phyloP scores from a whole-genome alignment of 2,329 filamentous ascomycete species.

The Pseudopyrenochaeta lycopersici region DNA sequence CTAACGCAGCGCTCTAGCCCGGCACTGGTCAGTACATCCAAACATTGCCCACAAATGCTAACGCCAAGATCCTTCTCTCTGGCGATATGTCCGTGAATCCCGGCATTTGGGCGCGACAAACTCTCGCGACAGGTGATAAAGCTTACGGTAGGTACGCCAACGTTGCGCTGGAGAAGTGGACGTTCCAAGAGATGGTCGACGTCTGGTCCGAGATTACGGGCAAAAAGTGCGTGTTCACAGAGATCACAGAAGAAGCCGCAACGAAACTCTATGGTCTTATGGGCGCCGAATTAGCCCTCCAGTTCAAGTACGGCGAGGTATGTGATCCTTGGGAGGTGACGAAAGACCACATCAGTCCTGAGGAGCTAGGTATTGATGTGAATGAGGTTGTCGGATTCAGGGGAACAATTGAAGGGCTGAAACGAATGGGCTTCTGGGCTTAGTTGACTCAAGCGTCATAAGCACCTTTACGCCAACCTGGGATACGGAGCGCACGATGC shows the following conservation, averaged over 20 bases:
- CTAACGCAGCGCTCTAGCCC: slow-evolving; percentile 11
- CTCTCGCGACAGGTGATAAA: slow-evolving; percentile 22
- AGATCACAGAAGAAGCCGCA: slow-evolving; percentile 25
- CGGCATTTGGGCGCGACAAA: slow-evolving; percentile 41
- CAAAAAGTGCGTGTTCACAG: slow-evolving; percentile 33
- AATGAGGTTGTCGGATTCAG: slow-evolving; percentile 36
- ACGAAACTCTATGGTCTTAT: slow-evolving; percentile 28
- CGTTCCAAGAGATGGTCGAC: slow-evolving; percentile 35
- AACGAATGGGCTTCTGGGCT: neutral
- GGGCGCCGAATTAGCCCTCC: slow-evolving; percentile 34
- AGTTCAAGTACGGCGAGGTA: slow-evolving; percentile 38
- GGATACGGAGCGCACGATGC: too few species aligned
- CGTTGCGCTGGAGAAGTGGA: slow-evolving; percentile 35
- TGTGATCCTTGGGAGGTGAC: slow-evolving; percentile 36
- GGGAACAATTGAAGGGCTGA: slow-evolving; percentile 24
- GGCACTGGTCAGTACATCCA: slow-evolving; percentile 32
- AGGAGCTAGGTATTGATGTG: slow-evolving; percentile 34
- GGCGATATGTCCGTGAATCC: slow-evolving; percentile 39
- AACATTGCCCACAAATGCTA: slow-evolving; percentile 31
- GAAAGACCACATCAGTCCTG: slow-evolving; percentile 29
- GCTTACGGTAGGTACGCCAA: slow-evolving; percentile 36
- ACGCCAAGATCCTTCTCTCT: slow-evolving; percentile 32
- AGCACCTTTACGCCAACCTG: too few species aligned
- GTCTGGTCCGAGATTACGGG: slow-evolving; percentile 39
- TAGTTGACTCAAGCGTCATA: neutral